Base-by-base conservation (phyloP, 2,329 filamentous ascomycete species). In the Phyllosticta citrichinensis region DNA sequence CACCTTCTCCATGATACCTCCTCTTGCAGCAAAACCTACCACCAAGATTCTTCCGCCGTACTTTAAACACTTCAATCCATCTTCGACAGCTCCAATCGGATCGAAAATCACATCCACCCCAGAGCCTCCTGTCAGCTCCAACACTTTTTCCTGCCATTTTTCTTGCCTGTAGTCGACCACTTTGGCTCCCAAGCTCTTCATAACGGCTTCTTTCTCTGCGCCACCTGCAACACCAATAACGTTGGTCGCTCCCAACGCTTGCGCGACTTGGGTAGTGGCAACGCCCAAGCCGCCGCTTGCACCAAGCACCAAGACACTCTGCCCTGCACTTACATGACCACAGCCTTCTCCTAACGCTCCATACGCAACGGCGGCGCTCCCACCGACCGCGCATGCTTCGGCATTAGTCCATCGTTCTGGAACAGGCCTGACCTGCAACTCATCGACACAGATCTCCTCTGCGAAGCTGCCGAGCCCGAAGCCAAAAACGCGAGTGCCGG, bases 61-160 rank as follows among this genome's bases (percentile, higher is more conserved):
- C 24, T 75, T 80, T 33, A 83, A 69, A 64, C 81, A 83, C 62
- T 78, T 78, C 27, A 86, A 68, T 50, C 80, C 81, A 62, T 77
- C 76, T 63, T 80, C 76, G 8, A 85, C 80, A 24, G 82, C 74
- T 0, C 83, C 83, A 11, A 85, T 81, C 8, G 79, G 77, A 70
- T 86, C 83, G 65, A 81, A 81, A 12, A 85, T 79, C 0, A 83
- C 75, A 70, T 86, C 78, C 1, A 81, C 82, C 0, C 83, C 83
- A 30, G 74, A 71, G 0, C 77, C 77, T 1, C 68, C 74, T 0
- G 81, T 84, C 20, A 79, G 63, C 2, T 71, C 68, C n/a, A 77
- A 70, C 2, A 86, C 78, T 14, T 73, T 66, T n/a, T 79, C 71
- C 66, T 78, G 79, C 83, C 83, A 86, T 0, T 73, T 69, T 12